Base-by-base conservation (phyloP, 257 asterid genomes). In the Eucommia ulmoides region DNA sequence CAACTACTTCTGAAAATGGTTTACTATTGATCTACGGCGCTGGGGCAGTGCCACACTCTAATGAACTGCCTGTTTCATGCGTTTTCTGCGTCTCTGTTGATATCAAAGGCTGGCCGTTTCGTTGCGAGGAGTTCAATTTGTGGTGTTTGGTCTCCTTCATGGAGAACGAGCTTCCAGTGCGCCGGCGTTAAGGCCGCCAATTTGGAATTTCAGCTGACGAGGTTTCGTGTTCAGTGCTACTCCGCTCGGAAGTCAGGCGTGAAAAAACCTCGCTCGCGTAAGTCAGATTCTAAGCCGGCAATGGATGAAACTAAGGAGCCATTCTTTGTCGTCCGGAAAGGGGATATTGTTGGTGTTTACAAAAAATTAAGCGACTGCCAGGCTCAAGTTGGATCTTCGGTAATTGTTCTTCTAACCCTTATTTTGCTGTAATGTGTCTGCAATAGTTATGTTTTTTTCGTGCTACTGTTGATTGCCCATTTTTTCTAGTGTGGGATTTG, bases 331-430 rank as follows among this genome's bases (percentile, higher is more conserved):
- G 94, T 82, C 29, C 88, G 94, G 69, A 89, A 89, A 71, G 97
- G 96, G 26, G 96, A 82, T 65, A 66, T 84, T 50, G 78, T 84
- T 45, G 97, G 96, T 50, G 78, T 89, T 22, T 89, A 82, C 82
- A 89, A 82, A 72, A 84, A 88, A 70, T 74, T 89, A 60, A 84
- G 83, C 62, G 97, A 89, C 62, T 89, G 96, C 55, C 97, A 89
- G 74, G 80, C 83, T 52, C 97, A 89, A 89, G 96, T 82, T 49
- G 97, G 96, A 68, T 65, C 84, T 52, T 89, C 97, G 79, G 97
- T 85, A 85, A 75, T 71, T n/a, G 49, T 47, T 65, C 48, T 48
- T 7, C 19, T 41, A 9, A 19, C 15, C 47, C 47, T 4, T 17
- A 15, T 15, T 41, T 5, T 3, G 19, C 47, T 15, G 1, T 16